Evolutionary conservation across 169 alveolate species (phyloP), one percentile per base, ranked within the genome.

Genomic region (Plasmodium gonderi): DNA sequence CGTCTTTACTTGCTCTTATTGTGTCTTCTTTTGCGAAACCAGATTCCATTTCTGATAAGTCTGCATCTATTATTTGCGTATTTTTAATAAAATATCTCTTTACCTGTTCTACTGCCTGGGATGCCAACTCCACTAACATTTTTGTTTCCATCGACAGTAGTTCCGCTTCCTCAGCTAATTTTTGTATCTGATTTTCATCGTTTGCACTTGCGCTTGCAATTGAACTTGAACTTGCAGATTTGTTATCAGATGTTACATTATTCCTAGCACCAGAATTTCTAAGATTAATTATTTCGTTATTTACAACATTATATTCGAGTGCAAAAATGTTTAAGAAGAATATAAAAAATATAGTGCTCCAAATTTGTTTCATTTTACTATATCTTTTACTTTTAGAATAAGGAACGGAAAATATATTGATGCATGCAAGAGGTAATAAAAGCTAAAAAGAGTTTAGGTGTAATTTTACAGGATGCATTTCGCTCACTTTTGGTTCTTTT

Each of bases 61-160:
- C 51, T 42, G 51, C 14, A 42, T 42, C 51, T 42, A 9, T 42
- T 42, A 6, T 14, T 54, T n/a, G 29, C 23, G 36, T 0, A 54
- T 6, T 0, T 9, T 1, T 17, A 11, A 26, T 12, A 9, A 54
- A 54, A 54, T 6, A 0, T 17, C 0, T 0, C 6, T 4, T 4
- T 54, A 54, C 69, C 69, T n/a, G 5, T 54, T 54, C 14, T 7
- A 33, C n/a, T 11, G 9, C 9, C 23, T n/a, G n/a, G 69, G 69
- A 17, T 54, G 69, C 69, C 69, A 54, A 54, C 36, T 54, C 69
- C 69, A 12, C 69, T 54, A 54, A 54, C 69, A 54, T 54, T 54
- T 54, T n/a, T 54, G 36, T 33, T 33, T 54, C 69, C 23, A 20
- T 33, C 3, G 69, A 26, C 14, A 54, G 1, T 17, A 54, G 36